Conservation (phyloP, 2,329 filamentous ascomycete species). For the Penicillium sp. region DNA sequence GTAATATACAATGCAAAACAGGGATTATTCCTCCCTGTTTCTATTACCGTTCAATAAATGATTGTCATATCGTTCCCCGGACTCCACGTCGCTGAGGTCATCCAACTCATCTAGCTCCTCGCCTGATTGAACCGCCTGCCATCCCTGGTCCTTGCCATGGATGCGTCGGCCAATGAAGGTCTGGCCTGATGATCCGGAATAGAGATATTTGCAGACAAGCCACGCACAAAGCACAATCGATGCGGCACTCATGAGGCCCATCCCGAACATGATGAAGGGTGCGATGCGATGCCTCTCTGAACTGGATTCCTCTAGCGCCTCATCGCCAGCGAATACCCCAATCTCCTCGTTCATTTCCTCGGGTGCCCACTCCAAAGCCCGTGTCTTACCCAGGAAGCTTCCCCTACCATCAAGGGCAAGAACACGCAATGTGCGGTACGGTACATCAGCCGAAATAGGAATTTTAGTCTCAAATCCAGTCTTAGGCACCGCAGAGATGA, state of each 20-base stretch:
- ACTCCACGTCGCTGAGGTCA: conserved; percentile 5
- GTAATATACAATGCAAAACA: not conserved
- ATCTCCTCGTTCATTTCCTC: conserved; percentile 10
- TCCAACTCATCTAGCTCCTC: conserved; percentile 6
- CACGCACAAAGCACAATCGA: not conserved
- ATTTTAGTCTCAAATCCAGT: conserved; percentile 31
- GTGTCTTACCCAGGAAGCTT: conserved; percentile 18
- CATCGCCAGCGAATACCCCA: conserved; percentile 9
- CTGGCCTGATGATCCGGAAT: not conserved
- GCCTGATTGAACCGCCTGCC: not conserved
- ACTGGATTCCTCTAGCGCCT: not conserved
- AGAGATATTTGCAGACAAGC: not conserved
- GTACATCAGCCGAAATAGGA: conserved; percentile 16
- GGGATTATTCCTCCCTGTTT: too few species aligned
- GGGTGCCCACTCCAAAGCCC: conserved; percentile 22
- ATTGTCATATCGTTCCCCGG: not conserved
- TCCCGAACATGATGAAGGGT: not conserved
- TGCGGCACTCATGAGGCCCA: conserved; percentile 7
- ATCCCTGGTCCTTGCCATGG: not conserved
- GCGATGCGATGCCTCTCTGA: not conserved
- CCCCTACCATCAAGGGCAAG: conserved; percentile 24
- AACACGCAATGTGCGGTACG: conserved; percentile 19
- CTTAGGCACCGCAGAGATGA: conserved; percentile 25
- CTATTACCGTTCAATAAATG: conserved; percentile 3
- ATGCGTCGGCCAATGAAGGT: not conserved